Conservation (phyloP, 345 rosid genomes). For the Melaleuca quinquenervia region DNA sequence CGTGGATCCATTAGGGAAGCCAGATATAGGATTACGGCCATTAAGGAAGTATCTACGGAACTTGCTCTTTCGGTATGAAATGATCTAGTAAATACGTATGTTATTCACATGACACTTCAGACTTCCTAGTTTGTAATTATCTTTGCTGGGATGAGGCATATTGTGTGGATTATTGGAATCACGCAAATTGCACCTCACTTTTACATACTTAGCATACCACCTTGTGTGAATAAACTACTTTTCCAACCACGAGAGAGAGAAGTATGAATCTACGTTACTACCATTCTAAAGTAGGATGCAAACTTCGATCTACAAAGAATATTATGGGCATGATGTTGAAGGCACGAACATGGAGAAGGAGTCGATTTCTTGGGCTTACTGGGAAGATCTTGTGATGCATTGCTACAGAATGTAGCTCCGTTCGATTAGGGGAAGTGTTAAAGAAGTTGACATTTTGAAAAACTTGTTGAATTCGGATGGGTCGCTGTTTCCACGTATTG, state of each 20-base stretch:
- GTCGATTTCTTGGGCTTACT: neutral
- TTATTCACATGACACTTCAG: neutral
- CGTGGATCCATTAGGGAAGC: slow-evolving; percentile 12
- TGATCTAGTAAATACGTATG: neutral
- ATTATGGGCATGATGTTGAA: neutral
- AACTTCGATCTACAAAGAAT: neutral
- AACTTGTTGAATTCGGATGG: neutral
- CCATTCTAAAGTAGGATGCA: neutral
- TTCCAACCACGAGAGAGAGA: neutral
- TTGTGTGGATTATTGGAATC: neutral
- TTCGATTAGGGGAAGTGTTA: neutral
- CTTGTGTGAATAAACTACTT: neutral
- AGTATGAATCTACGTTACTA: neutral
- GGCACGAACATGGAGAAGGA: neutral
- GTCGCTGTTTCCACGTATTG: neutral
- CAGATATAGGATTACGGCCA: slow-evolving; percentile 1
- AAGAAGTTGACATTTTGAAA: neutral
- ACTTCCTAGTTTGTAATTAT: neutral
- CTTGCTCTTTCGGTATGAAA: neutral
- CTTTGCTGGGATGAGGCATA: neutral
- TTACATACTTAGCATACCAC: neutral
- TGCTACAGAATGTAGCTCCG: neutral
- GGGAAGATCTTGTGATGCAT: too few relatives aligned
- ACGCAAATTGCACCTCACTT: neutral
- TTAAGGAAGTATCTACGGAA: slow-evolving; percentile 6